A percentile compares a stretch with the other conserved stretches of the same genome.
These are phyloP conservation scores for Linnemannia schmuckeri DNA, from an alignment of 192 early-diverging fungal genomes.

Conservation along the genomic window DNA sequence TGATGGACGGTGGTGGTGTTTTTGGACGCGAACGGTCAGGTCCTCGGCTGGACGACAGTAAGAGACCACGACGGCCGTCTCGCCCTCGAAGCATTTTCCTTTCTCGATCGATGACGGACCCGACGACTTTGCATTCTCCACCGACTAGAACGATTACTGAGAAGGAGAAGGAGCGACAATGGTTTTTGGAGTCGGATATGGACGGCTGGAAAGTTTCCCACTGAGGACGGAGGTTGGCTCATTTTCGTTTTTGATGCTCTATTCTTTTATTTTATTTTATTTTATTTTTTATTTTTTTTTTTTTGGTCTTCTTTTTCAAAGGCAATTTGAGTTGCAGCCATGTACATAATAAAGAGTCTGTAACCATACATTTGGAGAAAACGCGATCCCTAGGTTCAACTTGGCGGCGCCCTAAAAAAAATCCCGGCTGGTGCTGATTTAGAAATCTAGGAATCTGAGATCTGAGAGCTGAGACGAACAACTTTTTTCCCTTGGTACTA, in stretches of 20 bases:
- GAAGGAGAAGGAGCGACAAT: slow-evolving; percentile 21
- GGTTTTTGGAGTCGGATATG: slow-evolving; percentile 36
- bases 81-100: background rate
- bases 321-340: background rate
- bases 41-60: background rate
- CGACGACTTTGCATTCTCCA: slow-evolving; percentile 8
- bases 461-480: too few relatives aligned
- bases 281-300: background rate
- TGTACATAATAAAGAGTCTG: background rate
- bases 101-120: slow-evolving; percentile 31
- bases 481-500: too few relatives aligned
- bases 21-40: slow-evolving; percentile 7
- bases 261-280: background rate
- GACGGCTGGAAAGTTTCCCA: slow-evolving; percentile 36
- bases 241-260: background rate
- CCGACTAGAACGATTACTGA: background rate
- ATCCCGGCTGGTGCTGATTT: too few relatives aligned
- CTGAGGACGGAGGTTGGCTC: background rate
- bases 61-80: background rate
- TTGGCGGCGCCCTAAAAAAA: too few relatives aligned
- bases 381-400: too few relatives aligned
- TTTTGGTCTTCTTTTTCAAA: background rate
- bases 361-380: background rate
- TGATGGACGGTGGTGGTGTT: too few relatives aligned
- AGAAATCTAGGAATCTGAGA: too few relatives aligned